Conservation (phyloP, 1,139 yeast species). For the Citeromyces hawaiiensis region DNA sequence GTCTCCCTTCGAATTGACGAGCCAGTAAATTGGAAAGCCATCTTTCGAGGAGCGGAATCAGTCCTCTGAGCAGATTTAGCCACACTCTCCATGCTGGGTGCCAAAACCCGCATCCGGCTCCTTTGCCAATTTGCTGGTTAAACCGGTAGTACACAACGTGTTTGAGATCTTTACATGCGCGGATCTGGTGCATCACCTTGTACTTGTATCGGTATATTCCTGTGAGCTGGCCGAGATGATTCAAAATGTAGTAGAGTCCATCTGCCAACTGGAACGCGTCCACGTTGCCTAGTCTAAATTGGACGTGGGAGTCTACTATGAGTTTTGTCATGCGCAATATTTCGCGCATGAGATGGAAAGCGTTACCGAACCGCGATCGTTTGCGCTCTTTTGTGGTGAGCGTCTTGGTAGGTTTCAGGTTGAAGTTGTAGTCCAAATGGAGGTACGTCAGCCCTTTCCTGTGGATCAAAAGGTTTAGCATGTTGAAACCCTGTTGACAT, state of each 20-base stretch:
- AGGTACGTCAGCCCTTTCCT: slow-evolving; percentile 83
- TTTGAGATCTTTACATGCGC: slow-evolving; percentile 90
- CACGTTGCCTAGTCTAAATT: slow-evolving; percentile 75
- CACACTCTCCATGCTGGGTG: slow-evolving; percentile 98
- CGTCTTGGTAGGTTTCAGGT: slow-evolving; percentile 91
- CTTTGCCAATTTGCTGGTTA: slow-evolving; percentile 77
- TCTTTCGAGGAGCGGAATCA: slow-evolving; percentile 82
- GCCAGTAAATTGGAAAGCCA: slow-evolving; percentile 90
- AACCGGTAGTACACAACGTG: slow-evolving; percentile 81
- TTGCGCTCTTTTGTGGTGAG: slow-evolving; percentile 94
- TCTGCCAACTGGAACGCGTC: slow-evolving; percentile 95
- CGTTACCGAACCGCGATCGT: slow-evolving; percentile 91
- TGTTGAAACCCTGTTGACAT: slow-evolving; percentile 86
- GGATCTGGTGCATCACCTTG: slow-evolving; percentile 94
- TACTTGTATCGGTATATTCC: slow-evolving; percentile 96
- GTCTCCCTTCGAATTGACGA: slow-evolving; percentile 93
- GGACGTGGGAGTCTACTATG: slow-evolving; percentile 88
- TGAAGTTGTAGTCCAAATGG: slow-evolving; percentile 91
- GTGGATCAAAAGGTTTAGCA: slow-evolving; percentile 83
- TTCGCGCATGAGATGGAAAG: slow-evolving; percentile 89
- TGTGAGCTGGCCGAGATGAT: slow-evolving; percentile 89
- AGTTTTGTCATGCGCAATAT: slow-evolving; percentile 70
- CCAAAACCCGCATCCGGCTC: slow-evolving; percentile 99
- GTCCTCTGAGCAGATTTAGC: slow-evolving; percentile 86
- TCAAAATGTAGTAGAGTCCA: slow-evolving; percentile 78